phyloP scores from a whole-genome alignment of 257 asterid genomes.

The Solanum lycopersicoides region DNA sequence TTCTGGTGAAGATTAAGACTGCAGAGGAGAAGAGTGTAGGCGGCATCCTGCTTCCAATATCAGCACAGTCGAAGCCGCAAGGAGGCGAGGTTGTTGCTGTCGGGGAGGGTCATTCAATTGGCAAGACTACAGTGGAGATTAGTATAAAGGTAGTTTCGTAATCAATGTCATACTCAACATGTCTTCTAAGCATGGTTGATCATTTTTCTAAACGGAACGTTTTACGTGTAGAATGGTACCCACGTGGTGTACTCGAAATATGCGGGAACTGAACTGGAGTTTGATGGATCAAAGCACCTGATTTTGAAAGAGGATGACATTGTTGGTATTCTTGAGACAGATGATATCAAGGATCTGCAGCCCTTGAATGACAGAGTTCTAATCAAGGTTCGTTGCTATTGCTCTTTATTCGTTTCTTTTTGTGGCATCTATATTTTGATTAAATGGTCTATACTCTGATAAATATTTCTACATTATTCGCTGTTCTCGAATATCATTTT shows the following conservation, averaged over 20 bases:
- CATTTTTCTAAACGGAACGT: neutral
- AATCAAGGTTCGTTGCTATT: constrained; percentile 45
- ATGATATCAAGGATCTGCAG: constrained; percentile 74
- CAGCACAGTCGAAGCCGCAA: constrained; percentile 61
- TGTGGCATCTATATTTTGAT: neutral
- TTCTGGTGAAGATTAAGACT: constrained; percentile 63
- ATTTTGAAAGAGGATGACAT: constrained; percentile 91
- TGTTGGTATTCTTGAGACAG: constrained; percentile 77
- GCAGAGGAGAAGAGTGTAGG: constrained; percentile 88
- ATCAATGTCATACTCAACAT: neutral
- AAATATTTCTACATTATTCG: neutral
- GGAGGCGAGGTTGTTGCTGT: constrained; percentile 96
- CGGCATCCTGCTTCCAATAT: constrained; percentile 77
- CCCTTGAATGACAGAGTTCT: constrained; percentile 88
- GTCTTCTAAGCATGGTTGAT: neutral
- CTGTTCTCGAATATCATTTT: neutral
- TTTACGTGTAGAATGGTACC: constrained; percentile 50
- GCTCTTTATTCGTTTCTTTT: neutral
- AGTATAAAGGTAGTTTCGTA: constrained; percentile 48
- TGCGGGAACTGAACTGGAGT: constrained; percentile 93
- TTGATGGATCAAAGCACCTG: constrained; percentile 71
- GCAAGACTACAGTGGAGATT: constrained; percentile 65
- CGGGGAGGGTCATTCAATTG: constrained; percentile 84
- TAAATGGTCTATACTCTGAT: neutral
- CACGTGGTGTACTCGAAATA: constrained; percentile 81